phyloP scores from a whole-genome alignment of 2,329 filamentous ascomycete genomes.

The Phialophora tarda region DNA sequence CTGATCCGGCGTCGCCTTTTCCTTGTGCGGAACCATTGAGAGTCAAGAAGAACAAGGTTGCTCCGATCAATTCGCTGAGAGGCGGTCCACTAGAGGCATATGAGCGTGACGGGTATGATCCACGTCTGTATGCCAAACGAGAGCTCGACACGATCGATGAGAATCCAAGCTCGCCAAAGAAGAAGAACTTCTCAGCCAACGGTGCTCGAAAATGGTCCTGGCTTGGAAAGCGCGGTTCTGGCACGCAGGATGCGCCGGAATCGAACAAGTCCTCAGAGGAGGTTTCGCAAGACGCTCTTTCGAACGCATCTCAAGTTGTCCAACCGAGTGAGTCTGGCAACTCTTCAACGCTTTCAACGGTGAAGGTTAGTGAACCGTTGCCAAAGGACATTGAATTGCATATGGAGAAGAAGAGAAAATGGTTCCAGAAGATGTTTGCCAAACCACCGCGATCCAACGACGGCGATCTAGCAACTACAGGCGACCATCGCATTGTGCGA shows the following conservation, averaged over 20 bases:
- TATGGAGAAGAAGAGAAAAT: slow-evolving; percentile 37
- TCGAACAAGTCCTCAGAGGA: slow-evolving; percentile 41
- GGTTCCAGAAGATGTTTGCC: slow-evolving; percentile 40
- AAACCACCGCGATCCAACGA: slow-evolving; percentile 31
- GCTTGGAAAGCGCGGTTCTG: slow-evolving; percentile 47
- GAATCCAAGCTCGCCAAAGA: slow-evolving; percentile 45
- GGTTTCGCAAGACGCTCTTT: slow-evolving; percentile 38
- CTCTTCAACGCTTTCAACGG: slow-evolving; percentile 20
- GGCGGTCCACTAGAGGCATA: slow-evolving; percentile 42
- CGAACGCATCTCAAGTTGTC: slow-evolving; percentile 32
- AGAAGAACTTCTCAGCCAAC: slow-evolving; percentile 27
- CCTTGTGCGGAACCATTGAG: slow-evolving; percentile 58
- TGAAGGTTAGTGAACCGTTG: slow-evolving; percentile 24
- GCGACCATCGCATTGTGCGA: slow-evolving; percentile 35
- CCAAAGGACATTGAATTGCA: slow-evolving; percentile 33
- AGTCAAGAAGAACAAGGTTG: slow-evolving; percentile 56
- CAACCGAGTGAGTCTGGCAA: slow-evolving; percentile 39
- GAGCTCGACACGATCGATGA: slow-evolving; percentile 54
- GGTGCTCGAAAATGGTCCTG: slow-evolving; percentile 53
- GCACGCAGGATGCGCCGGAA: slow-evolving; percentile 18
- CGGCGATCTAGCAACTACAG: slow-evolving; percentile 52
- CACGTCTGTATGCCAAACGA: slow-evolving; percentile 38
- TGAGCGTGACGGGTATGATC: slow-evolving; percentile 40
- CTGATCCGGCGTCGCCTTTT: slow-evolving; percentile 55
- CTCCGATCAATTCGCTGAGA: slow-evolving; percentile 36